phyloP scores from a whole-genome alignment of 202 grass and related monocot species.

The Saccharum hybrid region DNA sequence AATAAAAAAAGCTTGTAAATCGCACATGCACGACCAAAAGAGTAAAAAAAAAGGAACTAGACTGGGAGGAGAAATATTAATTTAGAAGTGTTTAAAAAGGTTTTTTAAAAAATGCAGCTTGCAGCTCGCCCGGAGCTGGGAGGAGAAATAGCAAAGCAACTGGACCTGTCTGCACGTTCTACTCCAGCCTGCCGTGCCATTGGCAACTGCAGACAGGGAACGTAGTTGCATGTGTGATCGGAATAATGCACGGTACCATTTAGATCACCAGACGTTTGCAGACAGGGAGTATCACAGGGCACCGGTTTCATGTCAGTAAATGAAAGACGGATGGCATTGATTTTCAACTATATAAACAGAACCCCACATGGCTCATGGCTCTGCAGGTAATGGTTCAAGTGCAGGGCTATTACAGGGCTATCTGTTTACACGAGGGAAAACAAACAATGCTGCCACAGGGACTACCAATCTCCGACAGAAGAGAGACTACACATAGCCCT shows the following conservation, averaged over 20 bases:
- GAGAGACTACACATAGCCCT: conserved; percentile 60
- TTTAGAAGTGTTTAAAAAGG: too few relatives aligned
- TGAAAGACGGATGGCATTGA: too few relatives aligned
- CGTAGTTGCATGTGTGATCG: neutral
- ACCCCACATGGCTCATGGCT: neutral
- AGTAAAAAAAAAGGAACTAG: too few relatives aligned
- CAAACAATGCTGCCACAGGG: neutral
- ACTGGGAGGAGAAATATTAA: too few relatives aligned
- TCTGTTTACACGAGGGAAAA: neutral
- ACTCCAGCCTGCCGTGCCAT: neutral
- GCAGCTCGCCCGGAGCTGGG: too few relatives aligned
- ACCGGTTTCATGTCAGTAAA: too few relatives aligned
- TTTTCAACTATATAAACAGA: too few relatives aligned
- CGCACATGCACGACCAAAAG: too few relatives aligned
- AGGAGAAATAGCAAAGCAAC: neutral
- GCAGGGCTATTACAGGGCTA: neutral
- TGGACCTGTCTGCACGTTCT: neutral
- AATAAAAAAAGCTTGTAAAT: too few relatives aligned
- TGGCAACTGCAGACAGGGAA: neutral
- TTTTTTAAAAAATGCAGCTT: too few relatives aligned
- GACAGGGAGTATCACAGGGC: neutral
- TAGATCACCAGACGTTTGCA: neutral
- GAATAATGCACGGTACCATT: neutral
- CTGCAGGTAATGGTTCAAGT: neutral
- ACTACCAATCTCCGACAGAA: neutral